Evolutionary conservation across 2,329 filamentous ascomycete genomes (phyloP).

Genomic region (Pezizomycotina sp.): DNA sequence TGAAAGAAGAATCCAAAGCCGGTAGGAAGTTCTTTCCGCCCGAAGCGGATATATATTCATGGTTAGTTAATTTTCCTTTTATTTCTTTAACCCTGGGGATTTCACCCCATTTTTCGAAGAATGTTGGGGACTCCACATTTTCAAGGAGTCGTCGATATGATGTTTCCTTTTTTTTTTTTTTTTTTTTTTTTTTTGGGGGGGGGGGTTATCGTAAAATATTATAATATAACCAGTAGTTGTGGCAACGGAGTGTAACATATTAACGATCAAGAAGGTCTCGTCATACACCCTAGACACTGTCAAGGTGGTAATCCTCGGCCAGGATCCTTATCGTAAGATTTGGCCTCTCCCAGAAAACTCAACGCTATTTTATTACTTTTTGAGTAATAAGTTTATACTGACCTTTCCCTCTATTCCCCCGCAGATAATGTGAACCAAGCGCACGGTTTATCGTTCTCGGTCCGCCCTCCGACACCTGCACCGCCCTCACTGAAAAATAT

Average conservation of each 20-base stretch:
- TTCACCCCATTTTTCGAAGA: background rate
- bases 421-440: conserved; percentile 74
- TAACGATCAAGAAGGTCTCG: no score
- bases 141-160: background rate
- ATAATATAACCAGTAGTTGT: background rate
- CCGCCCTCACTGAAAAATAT: conserved; percentile 89
- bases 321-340: conserved; percentile 64
- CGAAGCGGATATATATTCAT: conserved; percentile 78
- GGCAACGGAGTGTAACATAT: conserved; percentile 21
- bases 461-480: conserved; percentile 70
- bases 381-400: background rate
- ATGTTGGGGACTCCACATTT: no score
- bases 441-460: conserved; percentile 89
- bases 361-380: background rate
- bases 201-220: background rate
- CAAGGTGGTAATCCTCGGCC: conserved; percentile 83
- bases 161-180: background rate
- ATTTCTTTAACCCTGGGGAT: conserved; percentile 8
- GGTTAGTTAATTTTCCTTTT: conserved; percentile 40
- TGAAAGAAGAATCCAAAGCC: conserved; percentile 57
- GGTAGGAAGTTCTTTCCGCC: conserved; percentile 77
- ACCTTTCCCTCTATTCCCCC: background rate
- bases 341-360: background rate
- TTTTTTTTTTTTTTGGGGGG: no score
- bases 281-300: conserved; percentile 70